phyloP scores from a whole-genome alignment of 2,329 filamentous ascomycete species.

The Sporothrix protearum region DNA sequence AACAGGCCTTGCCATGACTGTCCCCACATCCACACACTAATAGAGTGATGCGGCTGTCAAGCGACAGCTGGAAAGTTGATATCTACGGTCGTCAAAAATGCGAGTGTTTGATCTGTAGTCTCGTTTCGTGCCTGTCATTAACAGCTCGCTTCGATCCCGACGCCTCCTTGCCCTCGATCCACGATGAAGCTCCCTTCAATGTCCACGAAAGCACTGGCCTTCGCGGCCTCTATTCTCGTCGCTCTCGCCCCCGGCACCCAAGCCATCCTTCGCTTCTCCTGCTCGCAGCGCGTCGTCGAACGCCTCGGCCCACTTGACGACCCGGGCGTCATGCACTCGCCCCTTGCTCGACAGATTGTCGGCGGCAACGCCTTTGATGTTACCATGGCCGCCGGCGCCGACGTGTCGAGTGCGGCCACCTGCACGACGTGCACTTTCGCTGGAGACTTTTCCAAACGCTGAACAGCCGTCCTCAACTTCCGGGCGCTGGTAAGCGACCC shows the following conservation, averaged over 20 bases:
- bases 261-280: slow-evolving; percentile 27
- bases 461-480: slow-evolving; percentile 35
- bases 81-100: too few species aligned
- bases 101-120: too few species aligned
- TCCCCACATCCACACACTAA: neutral
- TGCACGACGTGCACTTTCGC: slow-evolving; percentile 34
- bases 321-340: slow-evolving; percentile 36
- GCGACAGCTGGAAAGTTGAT: neutral
- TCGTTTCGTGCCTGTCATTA: too few species aligned
- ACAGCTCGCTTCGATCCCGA: neutral
- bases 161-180: neutral
- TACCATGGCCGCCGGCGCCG: slow-evolving; percentile 33
- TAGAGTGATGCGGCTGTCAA: neutral
- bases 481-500: slow-evolving; percentile 36
- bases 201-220: neutral
- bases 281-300: slow-evolving; percentile 31
- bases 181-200: neutral
- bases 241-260: neutral
- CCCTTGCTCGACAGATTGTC: slow-evolving; percentile 40
- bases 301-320: slow-evolving; percentile 35
- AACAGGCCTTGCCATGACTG: neutral
- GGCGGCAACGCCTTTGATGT: slow-evolving; percentile 42
- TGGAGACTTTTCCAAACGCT: slow-evolving; percentile 39
- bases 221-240: neutral
- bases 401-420: slow-evolving; percentile 25